Evolutionary conservation across 495 filamentous ascomycete species (phyloP).

Genomic region (Tricharina praecox): DNA sequence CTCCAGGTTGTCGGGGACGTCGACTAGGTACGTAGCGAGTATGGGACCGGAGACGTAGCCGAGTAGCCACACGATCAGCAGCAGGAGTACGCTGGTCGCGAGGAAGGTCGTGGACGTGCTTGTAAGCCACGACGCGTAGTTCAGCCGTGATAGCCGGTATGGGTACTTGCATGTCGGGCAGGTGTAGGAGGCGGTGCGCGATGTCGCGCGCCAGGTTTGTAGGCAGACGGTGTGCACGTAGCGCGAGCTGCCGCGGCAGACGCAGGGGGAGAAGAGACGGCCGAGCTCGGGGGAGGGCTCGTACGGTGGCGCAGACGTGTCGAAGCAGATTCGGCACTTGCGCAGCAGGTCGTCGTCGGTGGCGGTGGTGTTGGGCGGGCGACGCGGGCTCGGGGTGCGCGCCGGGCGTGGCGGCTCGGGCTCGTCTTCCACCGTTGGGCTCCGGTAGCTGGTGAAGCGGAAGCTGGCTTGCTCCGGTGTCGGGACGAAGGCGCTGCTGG

Average conservation of each 20-base stretch:
- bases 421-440: slow-evolving; percentile 22
- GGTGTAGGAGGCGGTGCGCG: slow-evolving; percentile 52
- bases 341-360: slow-evolving; percentile 36
- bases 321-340: slow-evolving; percentile 84
- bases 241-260: slow-evolving; percentile 77
- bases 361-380: background rate
- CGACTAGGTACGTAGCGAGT: slow-evolving; percentile 56
- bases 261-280: slow-evolving; percentile 77
- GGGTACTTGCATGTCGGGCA: slow-evolving; percentile 78
- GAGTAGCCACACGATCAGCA: slow-evolving; percentile 55
- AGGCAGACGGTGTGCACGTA: slow-evolving; percentile 95
- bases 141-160: slow-evolving; percentile 63
- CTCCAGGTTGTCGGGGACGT: slow-evolving; percentile 31
- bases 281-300: slow-evolving; percentile 54
- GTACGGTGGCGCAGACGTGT: slow-evolving; percentile 62
- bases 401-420: slow-evolving; percentile 31
- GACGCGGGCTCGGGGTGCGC: background rate
- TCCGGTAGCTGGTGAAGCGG: slow-evolving; percentile 17
- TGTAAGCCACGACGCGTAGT: background rate
- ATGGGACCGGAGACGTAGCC: slow-evolving; percentile 89
- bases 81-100: slow-evolving; percentile 35
- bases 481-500: background rate
- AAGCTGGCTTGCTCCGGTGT: slow-evolving; percentile 1
- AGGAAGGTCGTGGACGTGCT: slow-evolving; percentile 6
- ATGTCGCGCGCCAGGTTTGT: slow-evolving; percentile 68